phyloP scores from a whole-genome alignment of 1,284 basidiomycete species.

The Cystobasidium slooffiae region DNA sequence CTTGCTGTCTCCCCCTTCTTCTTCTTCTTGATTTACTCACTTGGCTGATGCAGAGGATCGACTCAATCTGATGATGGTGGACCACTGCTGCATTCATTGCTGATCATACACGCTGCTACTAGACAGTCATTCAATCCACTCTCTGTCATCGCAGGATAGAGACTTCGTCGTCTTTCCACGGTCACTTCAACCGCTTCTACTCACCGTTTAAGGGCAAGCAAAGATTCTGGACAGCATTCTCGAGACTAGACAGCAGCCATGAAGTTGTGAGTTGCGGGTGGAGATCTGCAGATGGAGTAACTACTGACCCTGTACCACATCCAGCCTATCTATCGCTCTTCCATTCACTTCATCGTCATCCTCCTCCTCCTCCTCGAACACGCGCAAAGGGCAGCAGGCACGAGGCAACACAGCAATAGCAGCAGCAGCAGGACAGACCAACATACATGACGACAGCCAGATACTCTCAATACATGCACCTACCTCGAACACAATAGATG shows the following conservation, averaged over 20 bases:
- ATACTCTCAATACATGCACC: neutral
- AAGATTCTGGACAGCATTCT: neutral
- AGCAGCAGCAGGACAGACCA: too few relatives aligned
- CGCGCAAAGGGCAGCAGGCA: neutral
- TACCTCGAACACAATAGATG: neutral
- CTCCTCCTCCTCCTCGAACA: neutral
- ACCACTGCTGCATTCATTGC: too few relatives aligned
- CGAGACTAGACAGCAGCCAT: neutral
- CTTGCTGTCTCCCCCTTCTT: too few relatives aligned
- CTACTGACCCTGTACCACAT: neutral
- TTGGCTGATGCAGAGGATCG: too few relatives aligned
- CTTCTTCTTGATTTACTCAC: too few relatives aligned
- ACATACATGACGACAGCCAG: neutral
- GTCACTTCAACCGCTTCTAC: too few relatives aligned
- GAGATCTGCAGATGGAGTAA: neutral
- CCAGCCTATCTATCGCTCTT: slow-evolving; percentile 4
- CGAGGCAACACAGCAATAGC: neutral
- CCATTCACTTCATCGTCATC: slow-evolving; percentile 1
- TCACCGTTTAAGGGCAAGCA: too few relatives aligned
- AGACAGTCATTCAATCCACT: too few relatives aligned
- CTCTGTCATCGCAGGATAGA: too few relatives aligned
- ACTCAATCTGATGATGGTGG: too few relatives aligned
- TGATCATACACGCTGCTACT: too few relatives aligned
- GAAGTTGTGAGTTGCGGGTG: neutral
- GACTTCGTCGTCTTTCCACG: too few relatives aligned